phyloP scores from a whole-genome alignment of 768 basidiomycete genomes.

The Collybia sordida region DNA sequence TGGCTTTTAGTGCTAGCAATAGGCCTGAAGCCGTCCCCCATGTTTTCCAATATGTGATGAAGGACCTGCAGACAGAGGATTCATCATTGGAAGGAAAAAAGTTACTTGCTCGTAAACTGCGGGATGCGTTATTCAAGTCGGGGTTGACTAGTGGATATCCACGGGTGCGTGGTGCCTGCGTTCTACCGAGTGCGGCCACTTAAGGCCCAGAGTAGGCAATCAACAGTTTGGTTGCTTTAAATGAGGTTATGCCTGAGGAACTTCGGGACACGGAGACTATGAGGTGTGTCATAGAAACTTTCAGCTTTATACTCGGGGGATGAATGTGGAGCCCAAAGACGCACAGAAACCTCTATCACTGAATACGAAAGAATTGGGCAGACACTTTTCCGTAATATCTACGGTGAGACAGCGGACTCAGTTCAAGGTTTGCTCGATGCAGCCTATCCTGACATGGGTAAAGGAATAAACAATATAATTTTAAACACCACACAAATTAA shows the following conservation, averaged over 20 bases:
- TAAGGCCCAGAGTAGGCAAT: slow-evolving; percentile 40
- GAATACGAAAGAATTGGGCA: slow-evolving; percentile 44
- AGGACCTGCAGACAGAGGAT: slow-evolving; percentile 35
- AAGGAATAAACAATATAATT: slow-evolving; percentile 12
- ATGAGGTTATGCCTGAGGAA: slow-evolving; percentile 51
- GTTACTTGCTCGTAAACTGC: slow-evolving; percentile 50
- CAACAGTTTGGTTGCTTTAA: slow-evolving; percentile 52
- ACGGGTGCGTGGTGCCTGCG: slow-evolving; percentile 35
- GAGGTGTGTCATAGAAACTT: slow-evolving; percentile 29
- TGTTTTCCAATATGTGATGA: slow-evolving; percentile 50
- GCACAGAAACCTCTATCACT: slow-evolving; percentile 37
- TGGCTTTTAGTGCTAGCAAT: slow-evolving; percentile 60
- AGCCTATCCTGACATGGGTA: slow-evolving; percentile 67
- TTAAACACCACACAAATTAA: neutral
- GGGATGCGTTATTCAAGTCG: slow-evolving; percentile 63
- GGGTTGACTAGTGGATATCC: slow-evolving; percentile 59
- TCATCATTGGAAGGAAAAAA: slow-evolving; percentile 30
- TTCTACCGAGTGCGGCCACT: neutral
- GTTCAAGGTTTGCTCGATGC: slow-evolving; percentile 47
- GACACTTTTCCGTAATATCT: slow-evolving; percentile 45
- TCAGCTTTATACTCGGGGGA: neutral
- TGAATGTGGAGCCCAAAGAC: slow-evolving; percentile 25
- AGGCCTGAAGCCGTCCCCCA: slow-evolving; percentile 54
- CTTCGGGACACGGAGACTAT: slow-evolving; percentile 45
- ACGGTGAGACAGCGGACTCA: slow-evolving; percentile 52